Evolutionary conservation across 371 early-diverging fungal species (phyloP), one percentile per base, ranked within the genome.

Genomic region (Rhizopus sp.): DNA sequence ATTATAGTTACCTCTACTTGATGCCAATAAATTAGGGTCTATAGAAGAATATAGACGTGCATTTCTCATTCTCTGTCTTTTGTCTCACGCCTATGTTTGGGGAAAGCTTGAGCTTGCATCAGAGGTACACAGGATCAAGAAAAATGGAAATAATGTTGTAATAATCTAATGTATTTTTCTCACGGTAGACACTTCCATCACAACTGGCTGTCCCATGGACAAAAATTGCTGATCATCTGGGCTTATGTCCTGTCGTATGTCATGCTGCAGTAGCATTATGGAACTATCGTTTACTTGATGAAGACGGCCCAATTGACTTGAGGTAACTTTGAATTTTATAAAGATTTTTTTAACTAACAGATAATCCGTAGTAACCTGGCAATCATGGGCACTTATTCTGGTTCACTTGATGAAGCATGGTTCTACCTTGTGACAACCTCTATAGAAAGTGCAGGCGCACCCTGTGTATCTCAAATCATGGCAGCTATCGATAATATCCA

Each of bases 81-180:
- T 98, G 31, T 89, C 92, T 5, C 97, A 97, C 57, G 90, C 90
- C 13, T 96, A 91, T 68, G 88, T 98, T 8, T 95, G 96, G 95
- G 91, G 92, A 33, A 90, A 91, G 59, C 87, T 87, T 55, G 89
- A 90, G 54, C 73, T 77, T 8, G 83, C 85, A n/a, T 84, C 86
- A 39, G 86, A 89, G 82, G 90, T 88, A 77, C 45, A 47, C 10
- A 29, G 16, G 7, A 38, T 23, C 9, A 53, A 53, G 29, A 55
- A 32, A 48, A 16, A 50, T 39, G 32, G 30, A 45, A 33, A 12
- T 44, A 17, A 45, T 32, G 15, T 23, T 23, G 23, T 23, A 23
- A 23, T 23, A 32, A 16, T 15, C 46, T 30, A 57, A 16, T 51
- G 48, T 13, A 55, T 58, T 50, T 70, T 75, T 69, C 71, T 57